Evolutionary conservation across 1,284 basidiomycete species (phyloP).

Genomic region (Neonothopanus nambi): DNA sequence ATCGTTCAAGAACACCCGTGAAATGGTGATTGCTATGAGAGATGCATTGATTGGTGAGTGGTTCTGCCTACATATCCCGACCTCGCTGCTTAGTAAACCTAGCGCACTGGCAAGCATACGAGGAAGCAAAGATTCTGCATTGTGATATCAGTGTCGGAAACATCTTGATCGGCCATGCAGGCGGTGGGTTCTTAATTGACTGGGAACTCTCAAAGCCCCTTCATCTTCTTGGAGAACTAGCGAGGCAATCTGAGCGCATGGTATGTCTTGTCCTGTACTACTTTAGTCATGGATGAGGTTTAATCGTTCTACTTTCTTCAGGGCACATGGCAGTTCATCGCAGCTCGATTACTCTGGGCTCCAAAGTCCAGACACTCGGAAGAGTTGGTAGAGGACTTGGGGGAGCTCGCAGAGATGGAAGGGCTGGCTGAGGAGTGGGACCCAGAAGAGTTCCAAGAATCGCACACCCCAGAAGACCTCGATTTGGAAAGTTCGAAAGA

Average conservation of each 20-base stretch:
- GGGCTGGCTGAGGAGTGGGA: too few species aligned
- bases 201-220: slow-evolving; percentile 7
- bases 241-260: not conserved
- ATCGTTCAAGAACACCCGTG: not conserved
- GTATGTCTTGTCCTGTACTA: too few species aligned
- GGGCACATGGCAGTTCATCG: slow-evolving; percentile 11
- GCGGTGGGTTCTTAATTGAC: slow-evolving; percentile 4
- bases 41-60: slow-evolving; percentile 9
- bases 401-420: too few species aligned
- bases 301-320: not conserved
- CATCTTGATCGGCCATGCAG: slow-evolving; percentile 1
- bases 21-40: not conserved
- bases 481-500: too few species aligned
- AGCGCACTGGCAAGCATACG: slow-evolving; percentile 5
- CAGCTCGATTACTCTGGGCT: not conserved
- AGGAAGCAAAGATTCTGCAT: slow-evolving; percentile 5
- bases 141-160: slow-evolving; percentile 5
- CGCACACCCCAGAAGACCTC: too few species aligned
- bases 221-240: not conserved
- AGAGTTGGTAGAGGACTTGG: too few species aligned
- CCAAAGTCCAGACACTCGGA: not conserved
- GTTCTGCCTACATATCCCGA: not conserved
- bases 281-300: not conserved
- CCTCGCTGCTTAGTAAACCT: not conserved
- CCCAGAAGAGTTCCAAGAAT: too few species aligned